Percentiles rank a stretch among this genome's conserved stretches.
phyloP scores from a whole-genome alignment of 2,329 filamentous ascomycete species.

The Emericellopsis atlantica region DNA sequence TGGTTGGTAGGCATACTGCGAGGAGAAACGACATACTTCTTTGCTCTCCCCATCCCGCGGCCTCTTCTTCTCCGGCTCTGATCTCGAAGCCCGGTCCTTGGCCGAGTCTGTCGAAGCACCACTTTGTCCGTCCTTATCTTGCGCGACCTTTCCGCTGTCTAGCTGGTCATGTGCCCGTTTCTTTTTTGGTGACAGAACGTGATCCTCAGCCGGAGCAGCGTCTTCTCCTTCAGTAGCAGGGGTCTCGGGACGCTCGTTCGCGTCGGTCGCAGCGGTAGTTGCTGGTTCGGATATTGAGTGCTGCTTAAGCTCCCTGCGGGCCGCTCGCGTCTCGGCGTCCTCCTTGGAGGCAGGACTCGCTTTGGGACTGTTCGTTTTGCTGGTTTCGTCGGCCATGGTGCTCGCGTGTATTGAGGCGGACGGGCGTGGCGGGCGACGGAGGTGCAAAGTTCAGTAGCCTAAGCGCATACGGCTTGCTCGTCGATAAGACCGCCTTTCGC shows the following conservation, averaged over 20 bases:
- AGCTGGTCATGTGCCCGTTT: constrained; percentile 50
- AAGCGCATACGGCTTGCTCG: too few relatives aligned
- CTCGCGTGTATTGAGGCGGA: too few relatives aligned
- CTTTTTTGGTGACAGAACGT: constrained; percentile 50
- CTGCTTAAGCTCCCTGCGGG: constrained; percentile 52
- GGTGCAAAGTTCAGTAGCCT: too few relatives aligned
- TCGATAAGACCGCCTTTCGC: too few relatives aligned
- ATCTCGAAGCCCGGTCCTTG: constrained; percentile 30
- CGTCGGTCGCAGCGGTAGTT: constrained; percentile 7
- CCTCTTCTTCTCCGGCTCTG: constrained; percentile 54
- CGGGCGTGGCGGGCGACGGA: too few relatives aligned
- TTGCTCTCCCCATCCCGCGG: constrained; percentile 35
- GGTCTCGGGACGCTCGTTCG: constrained; percentile 12
- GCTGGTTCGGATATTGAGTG: constrained; percentile 43
- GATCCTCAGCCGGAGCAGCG: constrained; percentile 16
- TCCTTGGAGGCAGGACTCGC: constrained; percentile 28
- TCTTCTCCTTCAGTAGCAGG: background rate
- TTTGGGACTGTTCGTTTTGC: constrained; percentile 1
- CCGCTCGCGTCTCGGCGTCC: constrained; percentile 50
- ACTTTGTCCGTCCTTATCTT: constrained; percentile 29
- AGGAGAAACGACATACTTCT: constrained; percentile 14
- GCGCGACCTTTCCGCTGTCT: constrained; percentile 31
- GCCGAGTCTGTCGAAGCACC: constrained; percentile 28
- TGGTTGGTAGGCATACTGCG: background rate
- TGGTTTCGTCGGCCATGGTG: constrained; percentile 2